Base-by-base conservation (phyloP, 257 asterid genomes). In the Ajuga chamaepitys region DNA sequence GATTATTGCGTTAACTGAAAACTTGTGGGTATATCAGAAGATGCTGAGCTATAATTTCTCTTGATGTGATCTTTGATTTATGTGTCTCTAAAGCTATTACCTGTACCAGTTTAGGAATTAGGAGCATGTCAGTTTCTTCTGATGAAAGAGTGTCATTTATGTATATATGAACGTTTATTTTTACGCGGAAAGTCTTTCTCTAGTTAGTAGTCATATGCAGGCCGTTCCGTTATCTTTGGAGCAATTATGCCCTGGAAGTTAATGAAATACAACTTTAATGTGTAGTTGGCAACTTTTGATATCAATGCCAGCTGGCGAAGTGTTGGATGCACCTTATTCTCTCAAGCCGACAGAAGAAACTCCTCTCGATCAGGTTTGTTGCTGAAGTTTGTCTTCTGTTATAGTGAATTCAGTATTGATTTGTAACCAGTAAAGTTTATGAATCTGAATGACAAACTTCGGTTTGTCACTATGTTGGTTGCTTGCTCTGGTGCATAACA, bases 231-330 rank as follows among this genome's bases (percentile, higher is more conserved):
- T 17, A 64, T 32, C 44, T 4, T 46, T 56, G 34, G 21, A 64
- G 14, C 53, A 32, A 16, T 30, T 38, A 63, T 35, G 20, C 64
- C 56, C 60, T 78, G 24, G 72, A 65, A 58, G 44, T 73, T 67
- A 60, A 61, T 70, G 74, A 67, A 68, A 62, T 35, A 18, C 34
- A 32, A 56, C 59, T 74, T 71, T 73, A 10, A 34, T 75, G 41
- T 81, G 81, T 87, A 93, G 99, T 70, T 89, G 99, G 97, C 69
- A 82, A 63, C 68, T 88, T 67, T 76, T 85, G 75, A 78, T 94
- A 73, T 84, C 95, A 63, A 90, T 80, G 84, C 99, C 99, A 56
- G 86, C 82, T 72, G 95, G 93, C 0, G 86, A 82, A 59, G 83
- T 77, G 42, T 72, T 94, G 88, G 91, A 80, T 73, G 66, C 80